phyloP scores from a whole-genome alignment of 2,329 filamentous ascomycete species.

The Magnaporthiopsis incrustans region DNA sequence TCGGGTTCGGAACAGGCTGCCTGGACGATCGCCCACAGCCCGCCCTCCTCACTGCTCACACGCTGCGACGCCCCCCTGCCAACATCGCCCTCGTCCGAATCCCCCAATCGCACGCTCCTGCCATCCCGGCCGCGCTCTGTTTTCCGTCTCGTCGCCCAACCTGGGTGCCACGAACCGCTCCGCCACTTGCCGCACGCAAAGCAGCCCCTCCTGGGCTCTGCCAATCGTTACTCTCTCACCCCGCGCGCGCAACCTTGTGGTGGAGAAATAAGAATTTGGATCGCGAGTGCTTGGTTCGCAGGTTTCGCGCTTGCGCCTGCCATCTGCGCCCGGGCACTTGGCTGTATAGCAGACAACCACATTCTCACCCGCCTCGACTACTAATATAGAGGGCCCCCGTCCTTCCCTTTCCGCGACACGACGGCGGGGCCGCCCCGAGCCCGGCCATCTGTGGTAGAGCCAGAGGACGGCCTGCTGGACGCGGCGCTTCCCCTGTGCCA shows the following conservation, averaged over 20 bases:
- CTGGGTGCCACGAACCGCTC: too few relatives aligned
- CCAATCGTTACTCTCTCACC: conserved; percentile 11
- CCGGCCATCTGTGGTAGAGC: not conserved
- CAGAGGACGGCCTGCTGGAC: not conserved
- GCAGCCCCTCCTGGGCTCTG: not conserved
- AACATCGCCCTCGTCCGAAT: not conserved
- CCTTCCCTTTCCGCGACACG: not conserved
- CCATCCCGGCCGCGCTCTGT: not conserved
- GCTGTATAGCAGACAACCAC: not conserved
- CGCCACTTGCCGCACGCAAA: not conserved
- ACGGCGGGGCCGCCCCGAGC: not conserved
- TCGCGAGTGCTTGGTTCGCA: not conserved
- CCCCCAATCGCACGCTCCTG: not conserved
- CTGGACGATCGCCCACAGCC: not conserved
- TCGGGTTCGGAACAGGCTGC: not conserved
- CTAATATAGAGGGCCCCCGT: not conserved
- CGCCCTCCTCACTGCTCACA: not conserved
- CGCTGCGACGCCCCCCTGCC: not conserved
- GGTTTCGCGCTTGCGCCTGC: not conserved
- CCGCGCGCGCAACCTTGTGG: conserved; percentile 11
- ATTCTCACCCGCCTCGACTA: not conserved
- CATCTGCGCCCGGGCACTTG: not conserved
- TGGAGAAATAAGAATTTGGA: not conserved
- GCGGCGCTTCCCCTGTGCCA: not conserved
- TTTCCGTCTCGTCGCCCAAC: too few relatives aligned